Base-by-base conservation (phyloP, 1,284 basidiomycete species). In the Melampsora larici-populina region DNA sequence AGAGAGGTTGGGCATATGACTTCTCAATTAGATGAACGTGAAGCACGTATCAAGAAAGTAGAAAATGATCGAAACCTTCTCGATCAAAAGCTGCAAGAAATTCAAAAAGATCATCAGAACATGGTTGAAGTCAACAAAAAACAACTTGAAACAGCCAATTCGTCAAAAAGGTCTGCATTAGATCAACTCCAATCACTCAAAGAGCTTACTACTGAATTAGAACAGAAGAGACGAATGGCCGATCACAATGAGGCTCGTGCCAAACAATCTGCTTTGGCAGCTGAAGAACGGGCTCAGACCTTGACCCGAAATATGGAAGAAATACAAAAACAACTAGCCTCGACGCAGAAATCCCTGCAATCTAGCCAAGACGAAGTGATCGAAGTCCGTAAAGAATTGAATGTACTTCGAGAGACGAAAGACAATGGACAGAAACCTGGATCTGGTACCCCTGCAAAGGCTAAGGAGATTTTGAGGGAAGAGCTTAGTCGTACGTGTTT, bases 21-120 rank as follows among this genome's bases (percentile, higher is more conserved):
- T 33, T 17, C 62, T n/a, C 40, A 58, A 77, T 48, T 77, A 24
- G 60, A 77, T 26, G 74, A 77, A 48, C 74, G 74, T 26, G 74
- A 77, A 21, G 60, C 13, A 2, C 33, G 74, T 26, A 43, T 77
- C n/a, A 69, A 60, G 15, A 70, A 77, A 48, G 49, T 77, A 24
- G 74, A 77, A 64, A 65, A 70, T 29, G 74, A 77, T 40, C 3
- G 67, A 40, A 69, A 69, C 18, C n/a, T 77, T 55, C 40, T 70
- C 55, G 66, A 65, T 64, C 33, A 40, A 18, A 65, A 77, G 46
- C 63, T 77, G 51, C 55, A 69, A 46, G 36, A 43, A 17, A 51
- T 63, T 26, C 55, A 70, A n/a, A 26, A 70, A 40, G 67, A 77
- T 36, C 66, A 58, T 48, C 40, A 62, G 40, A 49, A 51, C 46